These are phyloP conservation scores for Eryngium alpinum DNA, from an alignment of 140 eudicot genomes.

Conservation along the genomic window DNA sequence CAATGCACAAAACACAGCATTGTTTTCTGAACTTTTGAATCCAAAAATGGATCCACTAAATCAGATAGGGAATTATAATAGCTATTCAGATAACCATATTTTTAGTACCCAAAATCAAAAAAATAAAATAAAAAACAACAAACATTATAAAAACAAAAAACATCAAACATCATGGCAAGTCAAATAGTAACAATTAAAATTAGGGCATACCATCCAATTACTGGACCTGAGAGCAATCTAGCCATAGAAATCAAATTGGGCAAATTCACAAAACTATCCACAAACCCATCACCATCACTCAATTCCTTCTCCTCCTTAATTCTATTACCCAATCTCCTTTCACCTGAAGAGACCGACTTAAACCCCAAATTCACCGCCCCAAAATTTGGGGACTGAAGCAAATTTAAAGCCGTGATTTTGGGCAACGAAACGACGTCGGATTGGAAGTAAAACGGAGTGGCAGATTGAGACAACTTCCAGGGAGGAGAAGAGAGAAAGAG, in stretches of 20 bases:
- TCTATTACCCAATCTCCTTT: not conserved
- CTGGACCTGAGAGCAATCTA: slow-evolving; percentile 80
- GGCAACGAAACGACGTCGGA: slow-evolving; percentile 44
- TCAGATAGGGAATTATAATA: too few relatives aligned
- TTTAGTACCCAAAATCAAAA: too few relatives aligned
- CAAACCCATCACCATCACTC: slow-evolving; percentile 30
- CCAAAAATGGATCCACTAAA: too few relatives aligned
- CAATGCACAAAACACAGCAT: too few relatives aligned
- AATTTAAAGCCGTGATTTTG: slow-evolving; percentile 27
- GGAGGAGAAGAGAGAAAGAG: slow-evolving; percentile 72
- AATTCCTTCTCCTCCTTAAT: slow-evolving; percentile 8
- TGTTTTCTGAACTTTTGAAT: too few relatives aligned
- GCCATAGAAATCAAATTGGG: slow-evolving; percentile 78
- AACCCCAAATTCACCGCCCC: slow-evolving; percentile 32
- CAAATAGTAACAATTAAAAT: not conserved
- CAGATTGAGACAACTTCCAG: slow-evolving; percentile 59
- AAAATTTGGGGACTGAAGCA: slow-evolving; percentile 26
- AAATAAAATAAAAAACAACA: too few relatives aligned
- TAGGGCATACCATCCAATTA: slow-evolving; percentile 79
- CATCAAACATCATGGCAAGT: too few relatives aligned
- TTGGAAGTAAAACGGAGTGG: slow-evolving; percentile 61
- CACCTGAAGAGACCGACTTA: slow-evolving; percentile 7
- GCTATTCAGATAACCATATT: too few relatives aligned
- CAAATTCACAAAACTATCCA: slow-evolving; percentile 49
- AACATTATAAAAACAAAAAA: too few relatives aligned